Conservation (phyloP, 2,329 filamentous ascomycete genomes). For the Pseudovirgaria hyperparasitica region DNA sequence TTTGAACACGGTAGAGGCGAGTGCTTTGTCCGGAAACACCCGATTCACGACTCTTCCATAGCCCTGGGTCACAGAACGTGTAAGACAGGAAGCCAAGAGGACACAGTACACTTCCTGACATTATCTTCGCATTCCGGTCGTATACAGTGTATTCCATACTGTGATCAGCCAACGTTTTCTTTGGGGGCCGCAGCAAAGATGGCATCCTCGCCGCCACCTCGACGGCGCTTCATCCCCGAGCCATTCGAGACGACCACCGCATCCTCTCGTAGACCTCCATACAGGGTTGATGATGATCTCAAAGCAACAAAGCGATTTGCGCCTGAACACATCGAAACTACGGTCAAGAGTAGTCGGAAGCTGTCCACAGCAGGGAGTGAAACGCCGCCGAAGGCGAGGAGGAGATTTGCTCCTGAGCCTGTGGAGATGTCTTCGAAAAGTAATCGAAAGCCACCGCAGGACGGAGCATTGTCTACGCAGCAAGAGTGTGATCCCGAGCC, state of each 20-base stretch:
- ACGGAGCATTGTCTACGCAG: conserved; percentile 8
- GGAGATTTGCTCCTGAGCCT: conserved; percentile 30
- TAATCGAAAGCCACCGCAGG: conserved; percentile 11
- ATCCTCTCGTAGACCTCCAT: conserved; percentile 35
- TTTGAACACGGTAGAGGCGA: no score
- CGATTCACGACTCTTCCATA: no score
- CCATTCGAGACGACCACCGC: conserved; percentile 18
- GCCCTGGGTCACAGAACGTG: no score
- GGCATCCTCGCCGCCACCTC: conserved; percentile 18
- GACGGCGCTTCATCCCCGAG: conserved; percentile 24
- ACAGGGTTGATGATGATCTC: not conserved
- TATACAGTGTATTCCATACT: no score
- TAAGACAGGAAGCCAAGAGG: no score
- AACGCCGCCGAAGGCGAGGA: conserved; percentile 47
- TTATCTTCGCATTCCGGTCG: no score
- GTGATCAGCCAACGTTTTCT: no score
- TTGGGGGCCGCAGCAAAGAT: no score
- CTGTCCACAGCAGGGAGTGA: conserved; percentile 62
- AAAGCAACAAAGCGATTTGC: conserved; percentile 13
- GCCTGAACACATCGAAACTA: conserved; percentile 19
- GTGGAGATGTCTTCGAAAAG: conserved; percentile 21
- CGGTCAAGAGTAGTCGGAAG: conserved; percentile 25
- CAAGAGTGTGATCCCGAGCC: conserved; percentile 18
- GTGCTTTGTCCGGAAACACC: no score
- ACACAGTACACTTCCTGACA: no score